Evolutionary conservation across 768 basidiomycete species (phyloP).

Genomic region (Vishniacozyma victoriae): DNA sequence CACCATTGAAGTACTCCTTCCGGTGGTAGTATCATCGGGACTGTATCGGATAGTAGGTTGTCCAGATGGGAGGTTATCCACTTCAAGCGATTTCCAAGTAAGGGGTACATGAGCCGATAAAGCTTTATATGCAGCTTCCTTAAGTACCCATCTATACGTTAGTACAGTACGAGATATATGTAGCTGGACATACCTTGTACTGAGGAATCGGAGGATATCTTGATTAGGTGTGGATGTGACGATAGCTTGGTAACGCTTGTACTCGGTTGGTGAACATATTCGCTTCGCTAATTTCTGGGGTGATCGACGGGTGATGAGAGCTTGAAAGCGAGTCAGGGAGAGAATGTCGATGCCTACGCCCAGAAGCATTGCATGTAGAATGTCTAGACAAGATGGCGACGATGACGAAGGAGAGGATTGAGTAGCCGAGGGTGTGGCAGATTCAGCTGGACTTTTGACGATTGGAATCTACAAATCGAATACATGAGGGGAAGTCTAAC

Average conservation of each 20-base stretch:
- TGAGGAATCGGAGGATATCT: not conserved
- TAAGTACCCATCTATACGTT: constrained; percentile 41
- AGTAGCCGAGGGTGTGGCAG: no score
- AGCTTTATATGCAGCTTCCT: constrained; percentile 42
- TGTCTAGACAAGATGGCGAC: not conserved
- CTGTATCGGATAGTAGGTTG: constrained; percentile 6
- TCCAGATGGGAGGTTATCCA: constrained; percentile 7
- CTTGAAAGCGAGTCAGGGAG: constrained; percentile 21
- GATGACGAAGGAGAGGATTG: no score
- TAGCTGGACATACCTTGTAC: not conserved
- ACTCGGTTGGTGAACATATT: constrained; percentile 28
- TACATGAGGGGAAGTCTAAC: no score
- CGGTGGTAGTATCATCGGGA: not conserved
- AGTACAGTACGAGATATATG: no score
- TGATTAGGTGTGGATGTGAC: not conserved
- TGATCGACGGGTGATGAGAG: constrained; percentile 16
- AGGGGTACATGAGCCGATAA: constrained; percentile 12
- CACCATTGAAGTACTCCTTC: not conserved
- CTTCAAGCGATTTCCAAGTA: constrained; percentile 18
- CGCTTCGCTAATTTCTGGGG: constrained; percentile 18
- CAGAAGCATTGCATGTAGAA: constrained; percentile 12
- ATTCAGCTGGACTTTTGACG: no score
- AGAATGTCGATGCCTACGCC: constrained; percentile 42
- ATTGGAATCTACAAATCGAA: no score
- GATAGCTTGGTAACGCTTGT: not conserved